phyloP scores from a whole-genome alignment of 345 rosid species.

The Sisymbrium irio region DNA sequence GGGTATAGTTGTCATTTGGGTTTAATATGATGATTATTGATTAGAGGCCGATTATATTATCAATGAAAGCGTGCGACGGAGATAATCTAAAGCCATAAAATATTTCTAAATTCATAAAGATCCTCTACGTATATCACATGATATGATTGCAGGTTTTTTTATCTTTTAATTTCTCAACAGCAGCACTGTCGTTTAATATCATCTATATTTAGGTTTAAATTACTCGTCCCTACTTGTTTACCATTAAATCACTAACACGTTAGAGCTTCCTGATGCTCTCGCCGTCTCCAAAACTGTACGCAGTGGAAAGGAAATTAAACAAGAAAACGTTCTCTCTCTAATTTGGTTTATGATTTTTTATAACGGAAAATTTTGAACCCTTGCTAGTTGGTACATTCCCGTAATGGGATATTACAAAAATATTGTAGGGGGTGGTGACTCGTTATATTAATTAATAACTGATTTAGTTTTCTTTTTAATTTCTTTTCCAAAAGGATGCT shows the following conservation, averaged over 20 bases:
- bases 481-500: background rate
- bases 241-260: too few relatives aligned
- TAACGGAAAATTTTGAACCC: too few relatives aligned
- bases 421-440: too few relatives aligned
- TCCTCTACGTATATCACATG: slow-evolving; percentile 4
- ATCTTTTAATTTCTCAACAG: background rate
- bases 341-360: too few relatives aligned
- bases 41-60: background rate
- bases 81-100: slow-evolving; percentile 15
- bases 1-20: background rate
- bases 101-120: background rate
- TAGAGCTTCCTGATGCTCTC: too few relatives aligned
- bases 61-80: slow-evolving; percentile 17
- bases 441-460: too few relatives aligned
- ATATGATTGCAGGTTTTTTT: background rate
- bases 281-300: too few relatives aligned
- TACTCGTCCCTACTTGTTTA: slow-evolving; percentile 36
- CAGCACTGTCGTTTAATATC: background rate
- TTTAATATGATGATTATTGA: background rate
- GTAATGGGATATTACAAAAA: too few relatives aligned
- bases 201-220: background rate
- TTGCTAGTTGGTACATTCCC: slow-evolving; percentile 19
- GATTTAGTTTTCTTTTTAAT: background rate
- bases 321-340: too few relatives aligned
- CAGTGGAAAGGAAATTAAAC: slow-evolving; percentile 4